These are phyloP conservation scores for Trichoderma sp. DNA, from an alignment of 2,329 filamentous ascomycete genomes.

Conservation along the genomic window DNA sequence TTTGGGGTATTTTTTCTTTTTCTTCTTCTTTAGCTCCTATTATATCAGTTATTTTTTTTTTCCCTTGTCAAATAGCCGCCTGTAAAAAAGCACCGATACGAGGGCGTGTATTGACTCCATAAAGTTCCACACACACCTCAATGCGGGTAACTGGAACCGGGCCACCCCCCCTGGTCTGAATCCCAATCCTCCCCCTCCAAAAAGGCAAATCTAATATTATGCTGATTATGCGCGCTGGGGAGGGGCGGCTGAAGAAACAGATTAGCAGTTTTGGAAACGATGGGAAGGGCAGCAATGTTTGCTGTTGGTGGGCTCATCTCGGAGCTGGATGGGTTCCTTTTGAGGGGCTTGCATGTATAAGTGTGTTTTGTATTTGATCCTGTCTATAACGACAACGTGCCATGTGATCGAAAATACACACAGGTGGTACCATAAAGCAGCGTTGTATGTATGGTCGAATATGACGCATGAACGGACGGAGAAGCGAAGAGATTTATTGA, in stretches of 20 bases:
- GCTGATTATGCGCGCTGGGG: conserved; percentile 5
- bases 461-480: not conserved
- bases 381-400: not conserved
- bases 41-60: not conserved
- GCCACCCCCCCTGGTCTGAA: not conserved
- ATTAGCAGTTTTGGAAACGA: not conserved
- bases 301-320: not conserved
- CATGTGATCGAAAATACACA: not conserved
- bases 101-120: not conserved
- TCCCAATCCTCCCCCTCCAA: not conserved
- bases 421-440: too few relatives aligned
- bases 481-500: not conserved
- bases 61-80: too few relatives aligned
- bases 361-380: not conserved
- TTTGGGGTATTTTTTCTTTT: not conserved
- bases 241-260: not conserved
- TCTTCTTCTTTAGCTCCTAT: not conserved
- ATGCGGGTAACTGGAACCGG: not conserved
- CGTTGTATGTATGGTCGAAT: not conserved
- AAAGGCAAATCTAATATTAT: conserved; percentile 10
- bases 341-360: not conserved
- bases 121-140: not conserved
- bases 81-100: not conserved
- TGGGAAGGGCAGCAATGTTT: not conserved
- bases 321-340: not conserved